Conservation (phyloP, 768 basidiomycete genomes). For the Kwoniella pini region DNA sequence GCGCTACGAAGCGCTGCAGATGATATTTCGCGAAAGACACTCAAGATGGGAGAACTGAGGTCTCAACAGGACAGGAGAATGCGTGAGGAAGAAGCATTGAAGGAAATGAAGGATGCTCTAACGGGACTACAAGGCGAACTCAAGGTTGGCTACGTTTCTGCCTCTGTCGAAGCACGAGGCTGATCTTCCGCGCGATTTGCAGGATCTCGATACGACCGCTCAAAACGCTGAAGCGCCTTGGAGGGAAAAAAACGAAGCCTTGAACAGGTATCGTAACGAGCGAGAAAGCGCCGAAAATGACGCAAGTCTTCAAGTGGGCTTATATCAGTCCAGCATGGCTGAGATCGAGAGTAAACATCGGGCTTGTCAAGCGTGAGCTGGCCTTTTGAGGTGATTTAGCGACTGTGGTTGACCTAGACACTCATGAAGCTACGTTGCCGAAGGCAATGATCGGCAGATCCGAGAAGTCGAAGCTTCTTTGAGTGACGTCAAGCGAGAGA, state of each 20-base stretch:
- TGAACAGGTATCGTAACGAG: constrained; percentile 39
- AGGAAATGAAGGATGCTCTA: constrained; percentile 38
- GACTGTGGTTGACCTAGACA: background rate
- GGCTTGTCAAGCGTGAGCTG: constrained; percentile 44
- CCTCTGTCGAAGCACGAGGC: too few species aligned
- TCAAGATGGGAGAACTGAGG: constrained; percentile 37
- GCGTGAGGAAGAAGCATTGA: constrained; percentile 43
- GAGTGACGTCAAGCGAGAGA: constrained; percentile 59
- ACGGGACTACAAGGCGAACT: constrained; percentile 33
- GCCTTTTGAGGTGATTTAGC: too few species aligned
- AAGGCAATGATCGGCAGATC: constrained; percentile 65
- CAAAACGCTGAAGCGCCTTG: constrained; percentile 48
- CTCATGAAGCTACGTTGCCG: constrained; percentile 67
- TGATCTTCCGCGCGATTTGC: too few species aligned
- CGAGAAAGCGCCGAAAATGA: constrained; percentile 43
- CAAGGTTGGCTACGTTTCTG: constrained; percentile 30
- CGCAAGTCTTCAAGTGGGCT: constrained; percentile 40
- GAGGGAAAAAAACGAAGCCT: constrained; percentile 42
- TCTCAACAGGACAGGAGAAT: constrained; percentile 32
- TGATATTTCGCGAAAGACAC: constrained; percentile 32
- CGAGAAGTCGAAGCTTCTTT: constrained; percentile 64
- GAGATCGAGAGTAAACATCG: constrained; percentile 45
- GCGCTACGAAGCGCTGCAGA: constrained; percentile 28
- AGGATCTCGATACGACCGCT: constrained; percentile 42
- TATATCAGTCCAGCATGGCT: constrained; percentile 42